Evolutionary conservation across 2,329 filamentous ascomycete genomes (phyloP).

Genomic region (Aureobasidium sp.): DNA sequence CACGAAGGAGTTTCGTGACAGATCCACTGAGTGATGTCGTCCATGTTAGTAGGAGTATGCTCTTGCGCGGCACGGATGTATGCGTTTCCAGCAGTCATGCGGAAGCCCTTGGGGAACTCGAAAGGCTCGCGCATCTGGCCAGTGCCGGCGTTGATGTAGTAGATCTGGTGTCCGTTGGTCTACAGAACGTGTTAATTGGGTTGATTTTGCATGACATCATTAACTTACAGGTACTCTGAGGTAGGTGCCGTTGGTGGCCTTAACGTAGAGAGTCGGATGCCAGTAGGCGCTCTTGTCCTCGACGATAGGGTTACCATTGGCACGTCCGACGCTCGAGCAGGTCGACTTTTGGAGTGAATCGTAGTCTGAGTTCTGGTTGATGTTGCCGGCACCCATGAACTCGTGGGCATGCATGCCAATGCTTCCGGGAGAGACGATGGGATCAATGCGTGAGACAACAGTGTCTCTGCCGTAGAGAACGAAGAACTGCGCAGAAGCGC

Average conservation of each 20-base stretch:
- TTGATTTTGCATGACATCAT: too few species aligned
- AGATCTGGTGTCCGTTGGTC: constrained; percentile 59
- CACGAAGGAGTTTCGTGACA: constrained; percentile 50
- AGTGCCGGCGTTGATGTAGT: constrained; percentile 54
- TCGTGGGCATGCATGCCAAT: constrained; percentile 60
- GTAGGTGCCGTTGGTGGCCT: constrained; percentile 55
- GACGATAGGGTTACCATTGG: constrained; percentile 30
- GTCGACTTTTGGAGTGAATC: constrained; percentile 52
- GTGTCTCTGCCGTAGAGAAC: constrained; percentile 27
- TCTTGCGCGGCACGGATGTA: constrained; percentile 48
- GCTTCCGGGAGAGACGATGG: constrained; percentile 57
- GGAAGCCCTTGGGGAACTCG: constrained; percentile 63
- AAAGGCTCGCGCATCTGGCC: constrained; percentile 58
- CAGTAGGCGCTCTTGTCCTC: constrained; percentile 71
- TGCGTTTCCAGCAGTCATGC: constrained; percentile 63
- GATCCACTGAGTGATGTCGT: constrained; percentile 39
- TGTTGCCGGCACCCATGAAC: constrained; percentile 63
- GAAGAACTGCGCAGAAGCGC: constrained; percentile 21
- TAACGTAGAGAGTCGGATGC: constrained; percentile 64
- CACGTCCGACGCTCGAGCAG: constrained; percentile 34
- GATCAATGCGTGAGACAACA: constrained; percentile 56
- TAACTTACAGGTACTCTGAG: constrained; percentile 41
- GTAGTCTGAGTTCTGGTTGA: constrained; percentile 56
- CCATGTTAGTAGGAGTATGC: constrained; percentile 27
- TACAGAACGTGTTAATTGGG: constrained; percentile 22